Evolutionary conservation across 139 green algal genomes (phyloP).

Genomic region (Pleodorina starrii): DNA sequence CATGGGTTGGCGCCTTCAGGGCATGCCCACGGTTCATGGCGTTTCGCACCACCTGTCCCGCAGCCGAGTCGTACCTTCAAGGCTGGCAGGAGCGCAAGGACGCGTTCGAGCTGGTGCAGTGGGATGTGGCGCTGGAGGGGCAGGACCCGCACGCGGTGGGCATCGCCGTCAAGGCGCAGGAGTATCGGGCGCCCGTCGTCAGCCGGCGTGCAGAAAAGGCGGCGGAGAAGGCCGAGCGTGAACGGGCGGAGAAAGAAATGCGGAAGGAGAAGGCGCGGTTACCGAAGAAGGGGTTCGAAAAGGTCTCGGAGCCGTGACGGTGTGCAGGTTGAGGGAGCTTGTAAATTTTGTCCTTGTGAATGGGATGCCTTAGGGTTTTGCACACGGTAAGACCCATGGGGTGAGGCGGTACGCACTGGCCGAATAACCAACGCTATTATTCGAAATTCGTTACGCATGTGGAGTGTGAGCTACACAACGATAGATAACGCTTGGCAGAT

Average conservation of each 20-base stretch:
- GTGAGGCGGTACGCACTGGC: no score
- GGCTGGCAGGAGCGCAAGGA: conserved; percentile 11
- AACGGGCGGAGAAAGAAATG: conserved; percentile 6
- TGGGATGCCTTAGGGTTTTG: no score
- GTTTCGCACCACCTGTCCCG: not conserved
- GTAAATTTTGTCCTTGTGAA: no score
- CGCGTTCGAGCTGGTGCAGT: conserved; percentile 65
- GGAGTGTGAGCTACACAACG: no score
- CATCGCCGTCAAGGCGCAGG: conserved; percentile 63
- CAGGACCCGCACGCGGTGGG: conserved; percentile 73
- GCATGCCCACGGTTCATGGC: no score
- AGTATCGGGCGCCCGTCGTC: not conserved
- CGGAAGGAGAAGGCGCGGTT: conserved; percentile 24
- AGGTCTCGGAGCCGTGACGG: no score
- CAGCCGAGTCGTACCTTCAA: conserved; percentile 22
- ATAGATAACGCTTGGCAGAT: no score
- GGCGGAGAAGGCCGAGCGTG: conserved; percentile 29
- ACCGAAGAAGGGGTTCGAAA: conserved; percentile 38
- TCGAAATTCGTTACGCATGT: no score
- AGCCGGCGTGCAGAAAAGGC: conserved; percentile 12
- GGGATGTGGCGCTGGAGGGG: conserved; percentile 62
- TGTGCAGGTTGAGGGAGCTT: no score
- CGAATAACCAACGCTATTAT: no score
- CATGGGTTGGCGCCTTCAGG: no score
- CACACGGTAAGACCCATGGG: no score